Evolutionary conservation across 2,329 filamentous ascomycete species (phyloP).

Genomic region (Neoscytalidium dimidiatum): DNA sequence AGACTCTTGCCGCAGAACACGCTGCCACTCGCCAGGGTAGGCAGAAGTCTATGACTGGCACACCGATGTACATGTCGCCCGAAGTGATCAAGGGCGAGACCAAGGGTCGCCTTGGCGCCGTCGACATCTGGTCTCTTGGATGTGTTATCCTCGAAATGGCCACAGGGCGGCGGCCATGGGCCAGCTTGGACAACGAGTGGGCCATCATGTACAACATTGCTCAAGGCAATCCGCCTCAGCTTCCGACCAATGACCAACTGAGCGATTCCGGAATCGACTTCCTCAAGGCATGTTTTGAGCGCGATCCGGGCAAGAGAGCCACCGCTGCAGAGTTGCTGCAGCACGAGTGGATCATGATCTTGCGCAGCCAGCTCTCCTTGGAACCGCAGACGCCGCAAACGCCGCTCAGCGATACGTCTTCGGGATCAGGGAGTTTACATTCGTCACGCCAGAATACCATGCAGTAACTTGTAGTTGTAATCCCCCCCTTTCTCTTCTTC

Average conservation of each 20-base stretch:
- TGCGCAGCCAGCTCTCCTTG: conserved; percentile 48
- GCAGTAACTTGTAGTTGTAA: not conserved
- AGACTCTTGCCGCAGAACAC: conserved; percentile 72
- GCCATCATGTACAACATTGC: conserved; percentile 99
- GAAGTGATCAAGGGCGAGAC: conserved; percentile 92
- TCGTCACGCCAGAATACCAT: conserved; percentile 9
- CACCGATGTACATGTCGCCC: conserved; percentile 99
- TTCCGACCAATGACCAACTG: conserved; percentile 81
- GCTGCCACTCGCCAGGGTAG: conserved; percentile 51
- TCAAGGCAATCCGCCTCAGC: conserved; percentile 86
- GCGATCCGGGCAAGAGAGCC: conserved; percentile 76
- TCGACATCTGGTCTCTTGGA: conserved; percentile 94
- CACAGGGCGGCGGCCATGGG: conserved; percentile 91
- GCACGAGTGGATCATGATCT: conserved; percentile 78
- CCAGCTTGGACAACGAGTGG: conserved; percentile 96
- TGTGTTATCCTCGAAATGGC: conserved; percentile 98
- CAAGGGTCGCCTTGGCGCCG: conserved; percentile 74
- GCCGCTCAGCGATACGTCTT: conserved; percentile 30
- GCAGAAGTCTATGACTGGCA: conserved; percentile 94
- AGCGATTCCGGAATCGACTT: conserved; percentile 86
- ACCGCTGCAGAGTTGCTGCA: conserved; percentile 87
- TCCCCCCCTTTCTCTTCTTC: not conserved
- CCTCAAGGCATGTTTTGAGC: conserved; percentile 79
- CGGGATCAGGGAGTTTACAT: not conserved
- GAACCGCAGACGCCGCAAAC: conserved; percentile 50